Evolutionary conservation across 2,329 filamentous ascomycete genomes (phyloP).

Genomic region (Microdochium trichocladiopsis): DNA sequence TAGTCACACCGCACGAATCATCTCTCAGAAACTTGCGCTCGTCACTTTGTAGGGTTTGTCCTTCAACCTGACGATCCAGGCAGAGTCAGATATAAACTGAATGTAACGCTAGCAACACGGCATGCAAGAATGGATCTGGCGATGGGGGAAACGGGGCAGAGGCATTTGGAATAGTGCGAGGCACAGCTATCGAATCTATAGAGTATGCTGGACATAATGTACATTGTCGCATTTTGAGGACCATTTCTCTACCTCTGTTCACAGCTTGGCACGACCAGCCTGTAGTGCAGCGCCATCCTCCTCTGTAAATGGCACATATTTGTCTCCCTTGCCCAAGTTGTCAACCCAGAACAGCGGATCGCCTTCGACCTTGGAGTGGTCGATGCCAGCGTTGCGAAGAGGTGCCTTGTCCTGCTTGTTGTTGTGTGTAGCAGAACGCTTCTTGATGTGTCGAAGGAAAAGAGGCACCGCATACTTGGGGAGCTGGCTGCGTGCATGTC

Average conservation of each 20-base stretch:
- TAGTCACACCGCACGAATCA: not conserved
- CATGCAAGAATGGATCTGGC: too few species aligned
- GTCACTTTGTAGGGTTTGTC: too few species aligned
- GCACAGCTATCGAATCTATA: too few species aligned
- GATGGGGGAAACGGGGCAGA: too few species aligned
- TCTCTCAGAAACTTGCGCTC: too few species aligned
- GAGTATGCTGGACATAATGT: too few species aligned
- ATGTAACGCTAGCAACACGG: too few species aligned
- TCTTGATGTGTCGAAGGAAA: constrained; percentile 58
- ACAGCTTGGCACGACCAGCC: constrained; percentile 36
- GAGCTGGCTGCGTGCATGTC: constrained; percentile 49
- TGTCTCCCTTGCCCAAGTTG: constrained; percentile 42
- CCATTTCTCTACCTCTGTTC: too few species aligned
- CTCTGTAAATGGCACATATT: constrained; percentile 52
- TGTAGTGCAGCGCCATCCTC: constrained; percentile 50
- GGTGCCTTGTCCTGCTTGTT: constrained; percentile 77
- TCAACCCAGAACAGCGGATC: constrained; percentile 50
- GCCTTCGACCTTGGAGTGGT: constrained; percentile 39
- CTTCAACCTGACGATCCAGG: too few species aligned
- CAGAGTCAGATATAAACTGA: too few species aligned
- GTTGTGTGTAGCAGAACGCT: constrained; percentile 59
- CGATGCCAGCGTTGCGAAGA: constrained; percentile 59
- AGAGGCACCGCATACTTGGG: constrained; percentile 71
- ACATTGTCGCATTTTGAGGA: too few species aligned
- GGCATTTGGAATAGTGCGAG: too few species aligned